Conservation (phyloP, 1,284 basidiomycete genomes). For the Boletus sp. region DNA sequence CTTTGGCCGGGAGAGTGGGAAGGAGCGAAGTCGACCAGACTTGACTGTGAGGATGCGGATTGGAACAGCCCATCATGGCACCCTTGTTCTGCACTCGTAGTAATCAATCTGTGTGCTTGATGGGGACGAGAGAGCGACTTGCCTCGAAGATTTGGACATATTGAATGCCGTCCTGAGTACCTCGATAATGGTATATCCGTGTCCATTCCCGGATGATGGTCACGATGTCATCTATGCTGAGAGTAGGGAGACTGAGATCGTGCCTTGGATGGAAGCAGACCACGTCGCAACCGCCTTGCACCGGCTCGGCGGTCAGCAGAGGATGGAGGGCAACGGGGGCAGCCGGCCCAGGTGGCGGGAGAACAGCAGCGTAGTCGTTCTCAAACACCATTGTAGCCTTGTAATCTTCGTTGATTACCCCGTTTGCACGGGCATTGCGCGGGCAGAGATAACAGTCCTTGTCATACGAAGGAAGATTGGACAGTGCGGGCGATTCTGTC, state of each 20-base stretch:
- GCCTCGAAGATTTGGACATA: slow-evolving; percentile 94
- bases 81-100: slow-evolving; percentile 79
- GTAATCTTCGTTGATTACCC: slow-evolving; percentile 74
- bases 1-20: slow-evolving; percentile 71
- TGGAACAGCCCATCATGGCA: slow-evolving; percentile 94
- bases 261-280: slow-evolving; percentile 90
- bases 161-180: slow-evolving; percentile 65
- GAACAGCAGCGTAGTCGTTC: slow-evolving; percentile 88
- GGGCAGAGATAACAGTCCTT: slow-evolving; percentile 90
- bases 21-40: slow-evolving; percentile 83
- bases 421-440: slow-evolving; percentile 82
- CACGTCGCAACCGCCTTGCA: slow-evolving; percentile 88
- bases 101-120: background rate
- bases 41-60: slow-evolving; percentile 96
- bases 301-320: slow-evolving; percentile 71
- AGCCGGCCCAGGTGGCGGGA: slow-evolving; percentile 59
- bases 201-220: slow-evolving; percentile 81
- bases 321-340: slow-evolving; percentile 56
- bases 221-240: slow-evolving; percentile 65
- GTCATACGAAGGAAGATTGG: slow-evolving; percentile 71
- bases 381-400: slow-evolving; percentile 73
- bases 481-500: slow-evolving; percentile 64
- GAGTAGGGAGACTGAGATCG: slow-evolving; percentile 86
- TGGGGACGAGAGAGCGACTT: slow-evolving; percentile 12
- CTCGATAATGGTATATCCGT: slow-evolving; percentile 65